A percentile compares a stretch with the other conserved stretches of the same genome.
Evolutionary conservation across 2,329 filamentous ascomycete genomes (phyloP).

Genomic region (Cladophialophora yegresii): DNA sequence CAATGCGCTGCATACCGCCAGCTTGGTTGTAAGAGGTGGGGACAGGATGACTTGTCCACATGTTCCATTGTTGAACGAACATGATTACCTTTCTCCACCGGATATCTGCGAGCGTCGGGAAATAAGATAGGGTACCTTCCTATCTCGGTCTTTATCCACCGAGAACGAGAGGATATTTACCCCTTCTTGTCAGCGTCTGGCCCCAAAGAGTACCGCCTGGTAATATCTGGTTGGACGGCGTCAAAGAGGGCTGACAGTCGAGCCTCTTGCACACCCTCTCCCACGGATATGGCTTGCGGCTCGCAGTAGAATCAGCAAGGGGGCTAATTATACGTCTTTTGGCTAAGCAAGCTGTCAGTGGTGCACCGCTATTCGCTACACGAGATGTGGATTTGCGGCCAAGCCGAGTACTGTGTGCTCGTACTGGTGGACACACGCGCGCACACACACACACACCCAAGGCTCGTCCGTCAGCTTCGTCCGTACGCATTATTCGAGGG

Average conservation of each 20-base stretch:
- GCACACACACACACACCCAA: background rate
- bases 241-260: background rate
- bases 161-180: background rate
- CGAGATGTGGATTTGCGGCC: background rate
- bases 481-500: background rate
- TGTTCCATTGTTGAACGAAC: background rate
- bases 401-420: background rate
- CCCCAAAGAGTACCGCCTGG: background rate
- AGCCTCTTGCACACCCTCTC: slow-evolving; percentile 1
- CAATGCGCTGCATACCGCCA: background rate
- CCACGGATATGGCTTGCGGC: background rate
- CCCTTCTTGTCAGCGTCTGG: slow-evolving; percentile 2
- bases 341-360: slow-evolving; percentile 1
- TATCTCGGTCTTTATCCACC: background rate
- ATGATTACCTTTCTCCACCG: slow-evolving; percentile 1
- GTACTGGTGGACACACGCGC: background rate
- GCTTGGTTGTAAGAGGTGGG: background rate
- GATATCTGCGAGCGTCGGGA: background rate
- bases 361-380: background rate
- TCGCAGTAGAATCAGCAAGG: background rate
- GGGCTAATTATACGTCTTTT: slow-evolving; percentile 5
- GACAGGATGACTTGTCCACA: slow-evolving; percentile 3
- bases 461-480: slow-evolving; percentile 8
- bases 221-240: background rate
- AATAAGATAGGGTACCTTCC: background rate